Base-by-base conservation (phyloP, 768 basidiomycete genomes). In the Rhizopogon vesiculosus region DNA sequence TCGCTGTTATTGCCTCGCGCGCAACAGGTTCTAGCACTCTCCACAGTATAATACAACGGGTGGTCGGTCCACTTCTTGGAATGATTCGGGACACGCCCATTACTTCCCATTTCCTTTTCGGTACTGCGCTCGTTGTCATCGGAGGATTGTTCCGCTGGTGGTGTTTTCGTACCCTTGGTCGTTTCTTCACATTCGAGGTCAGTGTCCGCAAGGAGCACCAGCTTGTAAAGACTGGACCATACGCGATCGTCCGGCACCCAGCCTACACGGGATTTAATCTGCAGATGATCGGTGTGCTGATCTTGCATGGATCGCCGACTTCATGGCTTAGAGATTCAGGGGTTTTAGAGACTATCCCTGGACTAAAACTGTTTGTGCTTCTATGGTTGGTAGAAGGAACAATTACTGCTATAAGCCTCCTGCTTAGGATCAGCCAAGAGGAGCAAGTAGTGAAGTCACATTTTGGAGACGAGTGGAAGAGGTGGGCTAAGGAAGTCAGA, bases 381-480 rank as follows among this genome's bases (percentile, higher is more conserved):
- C 29, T 18, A 22, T 57, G 56, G 56, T 2, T 46, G 3, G 39
- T 33, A 33, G 45, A 28, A 6, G 7, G 33, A 28, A 53, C 35
- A 18, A 38, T 59, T 35, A 49, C 38, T 28, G 45, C 56, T 29
- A 40, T 5, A 15, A 44, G 40, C 35, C 42, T 57, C 3, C 10
- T 56, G 4, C 50, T 38, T 18, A 54, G 59, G 15, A 51, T 49
- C 22, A 38, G 7, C 15, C 22, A 42, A 53, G 75, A 75, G 54
- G 74, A 76, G 42, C 55, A 54, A 8, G 61, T 69, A 42, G 53
- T 75, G 53, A 58, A 59, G 33, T 56, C 59, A 10, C 58, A 61
- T 22, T 75, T 74, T 52, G 71, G 68, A 12, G 42, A 63, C 25
- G 70, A 67, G 28, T 74, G 73, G 73, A 65, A 68, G 3, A 44